Evolutionary conservation across 331 rosid genomes (phyloP), one percentile per base, ranked within the genome.

Genomic region (Saraca asoca): DNA sequence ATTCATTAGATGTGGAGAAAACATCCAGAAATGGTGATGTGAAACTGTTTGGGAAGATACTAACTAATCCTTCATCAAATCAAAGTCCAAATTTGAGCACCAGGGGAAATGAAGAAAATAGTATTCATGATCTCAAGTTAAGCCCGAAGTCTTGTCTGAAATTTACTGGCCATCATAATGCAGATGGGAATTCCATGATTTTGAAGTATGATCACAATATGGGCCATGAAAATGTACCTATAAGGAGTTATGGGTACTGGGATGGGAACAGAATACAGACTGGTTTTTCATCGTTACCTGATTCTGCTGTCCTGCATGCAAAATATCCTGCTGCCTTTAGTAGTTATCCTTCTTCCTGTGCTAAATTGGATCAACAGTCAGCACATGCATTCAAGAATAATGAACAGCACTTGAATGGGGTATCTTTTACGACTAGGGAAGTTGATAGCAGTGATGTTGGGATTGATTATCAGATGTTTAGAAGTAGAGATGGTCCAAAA

Each of bases 311-410:
- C 67, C 79, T 94, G 73, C 82, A 88, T 31, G 89, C 97, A 5
- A 90, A 83, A 73, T 90, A 94, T 82, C 99, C 99, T 58, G 87
- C 88, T 29, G 97, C 96, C 7, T 90, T 90, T 38, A 52, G 91
- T 70, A 87, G 80, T 46, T 92, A 75, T 61, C 62, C 90, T 48
- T 2, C 80, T 2, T 29, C 86, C 33, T 68, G 87, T n/a, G 15
- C 87, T 68, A 81, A 78, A 58, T 45, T 77, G 59, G 95, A 85
- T 55, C 88, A 80, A 37, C 94, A 70, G 66, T 77, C 96, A 14
- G 45, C 82, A 80, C 91, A 78, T 61, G 42, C 84, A 6, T 71
- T 79, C 44, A 85, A 73, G 67, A 74, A 75, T 68, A 82, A 51
- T 43, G 90, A 87, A 18, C 80, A 66, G 76, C 78, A 73, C 71